Evolutionary conservation across 768 basidiomycete species (phyloP), one percentile per base, ranked within the genome.

Genomic region (Sporobolomyces roseus): DNA sequence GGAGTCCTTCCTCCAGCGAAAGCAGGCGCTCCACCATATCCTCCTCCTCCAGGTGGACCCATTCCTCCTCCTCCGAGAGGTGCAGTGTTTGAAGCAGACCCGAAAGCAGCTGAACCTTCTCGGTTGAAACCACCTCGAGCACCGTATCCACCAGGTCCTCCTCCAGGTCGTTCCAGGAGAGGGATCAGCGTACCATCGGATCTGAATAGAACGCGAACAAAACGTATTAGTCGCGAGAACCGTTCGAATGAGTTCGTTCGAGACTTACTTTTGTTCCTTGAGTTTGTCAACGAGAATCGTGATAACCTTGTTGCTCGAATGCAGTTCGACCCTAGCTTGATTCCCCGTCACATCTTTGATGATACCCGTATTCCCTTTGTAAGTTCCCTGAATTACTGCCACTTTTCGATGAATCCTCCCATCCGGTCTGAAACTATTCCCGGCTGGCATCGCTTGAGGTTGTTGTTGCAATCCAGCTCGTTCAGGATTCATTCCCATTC

Each of bases 341-440:
- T 83, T 82, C 7, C 93, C 94, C 66, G 93, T 94, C 33, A 92
- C 90, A 77, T 98, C 96, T 79, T 93, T 97, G 82, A 98, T 89
- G 7, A 87, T 85, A 10, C 96, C 96, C 51, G 87, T 83, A 74
- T 93, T 88, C 19, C 92, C 90, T 79, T 99, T 99, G 76, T 88
- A 85, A 7, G 89, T 84, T 7, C 96, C 96, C 77, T 91, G 89
- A 67, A 90, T 82, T 7, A 98, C 85, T 16, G 84, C 83, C 43
- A 98, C 90, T 1, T 84, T 82, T 21, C 93, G 93, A 71, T 89
- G 70, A 29, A 77, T 63, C 32, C 69, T 54, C 8, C 61, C 50
- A 35, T 75, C 74, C 23, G 70, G 70, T 16, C 65, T 49, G 35
- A 68, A 53, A 25, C 25, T 61, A 5, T 29, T 41, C 14, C 63